Evolutionary conservation across 768 basidiomycete genomes (phyloP).

Genomic region (Amanita thiersii): DNA sequence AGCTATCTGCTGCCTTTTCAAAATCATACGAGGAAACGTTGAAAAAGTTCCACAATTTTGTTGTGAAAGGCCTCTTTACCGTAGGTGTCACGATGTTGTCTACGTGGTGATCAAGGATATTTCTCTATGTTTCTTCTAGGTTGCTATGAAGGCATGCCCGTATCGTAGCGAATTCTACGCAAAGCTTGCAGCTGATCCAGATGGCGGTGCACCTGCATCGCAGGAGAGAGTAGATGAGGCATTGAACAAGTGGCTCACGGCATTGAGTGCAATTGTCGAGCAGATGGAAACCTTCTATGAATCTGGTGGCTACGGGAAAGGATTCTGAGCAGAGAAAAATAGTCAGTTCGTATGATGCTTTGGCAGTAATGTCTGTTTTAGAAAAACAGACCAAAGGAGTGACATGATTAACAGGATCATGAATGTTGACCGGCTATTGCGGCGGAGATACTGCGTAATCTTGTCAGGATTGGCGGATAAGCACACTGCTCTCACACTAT

Average conservation of each 20-base stretch:
- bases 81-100: conserved; percentile 27
- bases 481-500: too few relatives aligned
- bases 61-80: conserved; percentile 53
- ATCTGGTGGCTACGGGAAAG: conserved; percentile 47
- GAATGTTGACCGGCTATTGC: too few relatives aligned
- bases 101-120: background rate
- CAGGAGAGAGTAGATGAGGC: conserved; percentile 47
- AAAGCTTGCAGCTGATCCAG: conserved; percentile 54
- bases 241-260: conserved; percentile 60
- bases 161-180: conserved; percentile 61
- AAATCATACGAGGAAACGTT: conserved; percentile 77
- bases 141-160: conserved; percentile 62
- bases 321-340: conserved; percentile 23
- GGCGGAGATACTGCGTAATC: too few relatives aligned
- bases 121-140: conserved; percentile 21
- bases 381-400: too few relatives aligned
- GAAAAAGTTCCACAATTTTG: conserved; percentile 78
- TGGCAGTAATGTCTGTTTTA: background rate
- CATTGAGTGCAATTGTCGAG: conserved; percentile 45
- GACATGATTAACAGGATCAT: too few relatives aligned
- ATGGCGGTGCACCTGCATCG: conserved; percentile 36
- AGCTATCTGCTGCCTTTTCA: conserved; percentile 69
- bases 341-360: background rate
- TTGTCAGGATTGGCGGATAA: too few relatives aligned
- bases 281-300: conserved; percentile 55